phyloP scores from a whole-genome alignment of 331 rosid genomes.

The Rhamnella rubrinervis region DNA sequence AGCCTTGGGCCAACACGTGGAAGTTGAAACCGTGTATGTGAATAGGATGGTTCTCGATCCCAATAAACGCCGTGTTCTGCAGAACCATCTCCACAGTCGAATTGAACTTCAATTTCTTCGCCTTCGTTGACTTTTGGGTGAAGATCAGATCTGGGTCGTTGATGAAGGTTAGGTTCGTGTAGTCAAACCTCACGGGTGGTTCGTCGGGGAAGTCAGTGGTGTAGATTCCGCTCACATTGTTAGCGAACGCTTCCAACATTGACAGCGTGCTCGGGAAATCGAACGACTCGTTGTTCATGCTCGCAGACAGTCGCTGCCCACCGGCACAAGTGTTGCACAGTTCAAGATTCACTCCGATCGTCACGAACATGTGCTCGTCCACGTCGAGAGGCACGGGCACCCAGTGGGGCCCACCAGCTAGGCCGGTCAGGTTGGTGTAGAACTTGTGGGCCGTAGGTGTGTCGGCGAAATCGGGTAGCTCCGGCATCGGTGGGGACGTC shows the following conservation, averaged over 20 bases:
- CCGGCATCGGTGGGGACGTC: slow-evolving; percentile 29
- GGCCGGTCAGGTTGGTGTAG: slow-evolving; percentile 27
- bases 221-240: slow-evolving; percentile 41
- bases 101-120: slow-evolving; percentile 51
- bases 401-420: slow-evolving; percentile 44
- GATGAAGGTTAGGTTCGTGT: slow-evolving; percentile 25
- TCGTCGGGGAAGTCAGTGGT: slow-evolving; percentile 44
- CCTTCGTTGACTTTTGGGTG: slow-evolving; percentile 50
- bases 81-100: slow-evolving; percentile 58
- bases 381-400: slow-evolving; percentile 33
- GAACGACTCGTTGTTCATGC: slow-evolving; percentile 68
- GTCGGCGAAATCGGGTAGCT: slow-evolving; percentile 33
- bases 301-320: slow-evolving; percentile 29
- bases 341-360: slow-evolving; percentile 31
- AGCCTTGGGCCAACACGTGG: slow-evolving; percentile 69
- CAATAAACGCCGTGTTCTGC: slow-evolving; percentile 47
- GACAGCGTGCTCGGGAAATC: slow-evolving; percentile 36
- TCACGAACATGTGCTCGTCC: slow-evolving; percentile 39
- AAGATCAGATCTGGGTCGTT: not conserved
- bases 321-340: slow-evolving; percentile 31
- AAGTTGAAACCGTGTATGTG: slow-evolving; percentile 57
- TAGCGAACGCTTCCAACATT: slow-evolving; percentile 49
- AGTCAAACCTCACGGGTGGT: slow-evolving; percentile 45
- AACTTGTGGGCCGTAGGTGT: slow-evolving; percentile 40
- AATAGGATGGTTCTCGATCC: slow-evolving; percentile 49